phyloP scores from a whole-genome alignment of 768 basidiomycete species.

The Trametes punicea region DNA sequence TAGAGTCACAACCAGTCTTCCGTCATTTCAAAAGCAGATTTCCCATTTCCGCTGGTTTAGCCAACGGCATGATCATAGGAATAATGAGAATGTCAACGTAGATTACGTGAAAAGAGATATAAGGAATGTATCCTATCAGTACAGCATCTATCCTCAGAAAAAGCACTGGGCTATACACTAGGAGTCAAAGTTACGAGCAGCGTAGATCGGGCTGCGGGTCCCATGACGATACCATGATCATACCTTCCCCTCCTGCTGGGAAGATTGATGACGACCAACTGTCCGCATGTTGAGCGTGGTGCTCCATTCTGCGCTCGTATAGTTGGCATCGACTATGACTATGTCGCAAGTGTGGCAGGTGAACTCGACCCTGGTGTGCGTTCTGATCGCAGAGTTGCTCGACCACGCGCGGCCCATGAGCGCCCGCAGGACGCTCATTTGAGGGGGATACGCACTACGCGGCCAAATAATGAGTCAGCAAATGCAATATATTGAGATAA shows the following conservation, averaged over 20 bases:
- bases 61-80: too few species aligned
- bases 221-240: neutral
- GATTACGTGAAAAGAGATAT: too few species aligned
- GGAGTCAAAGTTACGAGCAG: too few species aligned
- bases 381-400: neutral
- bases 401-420: constrained; percentile 9
- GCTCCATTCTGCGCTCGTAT: neutral
- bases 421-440: constrained; percentile 19
- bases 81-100: too few species aligned
- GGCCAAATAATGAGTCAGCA: neutral
- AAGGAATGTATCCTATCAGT: too few species aligned
- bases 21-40: too few species aligned
- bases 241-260: neutral
- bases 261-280: neutral
- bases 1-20: too few species aligned
- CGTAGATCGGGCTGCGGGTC: too few species aligned
- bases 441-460: constrained; percentile 18
- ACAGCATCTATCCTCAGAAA: neutral
- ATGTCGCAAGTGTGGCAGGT: neutral
- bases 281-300: neutral
- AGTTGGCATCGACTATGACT: neutral
- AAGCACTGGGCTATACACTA: too few species aligned
- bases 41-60: too few species aligned
- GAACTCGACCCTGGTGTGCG: neutral
- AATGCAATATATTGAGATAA: too few species aligned